Evolutionary conservation across 179 eudicot species (phyloP).

Genomic region (Gypsophila paniculata): DNA sequence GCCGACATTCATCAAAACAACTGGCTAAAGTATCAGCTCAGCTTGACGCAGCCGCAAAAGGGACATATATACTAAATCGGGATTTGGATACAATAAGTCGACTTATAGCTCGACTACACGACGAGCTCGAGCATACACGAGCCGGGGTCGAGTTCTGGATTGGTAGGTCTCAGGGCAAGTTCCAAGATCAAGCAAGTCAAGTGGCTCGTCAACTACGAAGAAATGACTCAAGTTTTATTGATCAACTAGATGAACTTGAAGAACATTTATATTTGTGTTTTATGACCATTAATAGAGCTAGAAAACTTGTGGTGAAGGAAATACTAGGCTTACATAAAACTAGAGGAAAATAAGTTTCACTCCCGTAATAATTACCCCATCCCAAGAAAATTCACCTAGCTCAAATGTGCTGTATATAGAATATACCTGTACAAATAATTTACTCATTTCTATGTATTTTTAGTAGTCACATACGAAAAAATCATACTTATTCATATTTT

Average conservation of each 20-base stretch:
- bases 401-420: too few relatives aligned
- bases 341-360: conserved; percentile 6
- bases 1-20: conserved; percentile 28
- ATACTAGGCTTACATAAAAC: conserved; percentile 34
- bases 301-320: conserved; percentile 73
- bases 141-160: conserved; percentile 49
- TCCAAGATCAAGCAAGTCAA: conserved; percentile 41
- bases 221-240: conserved; percentile 48
- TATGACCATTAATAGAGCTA: conserved; percentile 78
- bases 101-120: conserved; percentile 59
- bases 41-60: conserved; percentile 73
- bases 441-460: not conserved
- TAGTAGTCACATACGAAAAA: not conserved
- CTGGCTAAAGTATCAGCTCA: conserved; percentile 45
- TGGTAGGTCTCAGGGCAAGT: conserved; percentile 37
- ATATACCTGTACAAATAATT: not conserved
- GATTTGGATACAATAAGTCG: conserved; percentile 81
- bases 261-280: conserved; percentile 83
- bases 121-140: conserved; percentile 65
- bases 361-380: not conserved
- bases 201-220: conserved; percentile 56
- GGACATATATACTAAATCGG: conserved; percentile 65
- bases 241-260: conserved; percentile 77
- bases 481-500: too few relatives aligned
- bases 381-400: too few relatives aligned